Percentiles rank a stretch among this genome's conserved stretches.
phyloP scores from a whole-genome alignment of 495 filamentous ascomycete species.

The Aspergillus nanangensis region DNA sequence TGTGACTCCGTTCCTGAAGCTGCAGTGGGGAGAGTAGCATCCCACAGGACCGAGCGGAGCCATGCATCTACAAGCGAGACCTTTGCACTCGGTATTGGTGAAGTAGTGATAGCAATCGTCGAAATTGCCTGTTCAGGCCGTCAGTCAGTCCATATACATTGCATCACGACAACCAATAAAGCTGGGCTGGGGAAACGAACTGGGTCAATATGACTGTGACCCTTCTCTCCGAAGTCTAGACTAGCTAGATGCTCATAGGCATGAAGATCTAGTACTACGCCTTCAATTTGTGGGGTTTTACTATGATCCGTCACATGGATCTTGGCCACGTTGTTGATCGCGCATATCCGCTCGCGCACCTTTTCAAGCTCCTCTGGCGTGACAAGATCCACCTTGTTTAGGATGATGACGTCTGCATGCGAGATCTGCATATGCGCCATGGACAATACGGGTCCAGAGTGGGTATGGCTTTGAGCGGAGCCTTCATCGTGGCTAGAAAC shows the following conservation, averaged over 20 bases:
- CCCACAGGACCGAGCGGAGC: conserved; percentile 84
- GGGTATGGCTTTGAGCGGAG: conserved; percentile 45
- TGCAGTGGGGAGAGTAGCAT: conserved; percentile 55
- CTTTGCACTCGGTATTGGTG: conserved; percentile 47
- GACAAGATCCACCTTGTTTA: conserved; percentile 96
- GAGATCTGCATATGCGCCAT: conserved; percentile 95
- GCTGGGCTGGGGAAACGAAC: conserved; percentile 53
- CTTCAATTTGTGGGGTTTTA: conserved; percentile 74
- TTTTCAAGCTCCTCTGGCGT: conserved; percentile 56
- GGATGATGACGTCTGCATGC: conserved; percentile 90
- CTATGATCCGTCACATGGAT: conserved; percentile 78
- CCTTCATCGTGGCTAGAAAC: conserved; percentile 37
- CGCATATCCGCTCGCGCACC: conserved; percentile 61
- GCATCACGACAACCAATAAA: too few relatives aligned
- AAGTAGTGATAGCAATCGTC: conserved; percentile 67
- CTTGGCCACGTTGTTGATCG: conserved; percentile 88
- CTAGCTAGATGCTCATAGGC: conserved; percentile 80
- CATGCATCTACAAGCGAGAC: conserved; percentile 68
- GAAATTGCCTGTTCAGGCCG: conserved; percentile 68
- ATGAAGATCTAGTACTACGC: conserved; percentile 81
- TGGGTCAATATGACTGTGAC: conserved; percentile 79
- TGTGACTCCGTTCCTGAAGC: conserved; percentile 6
- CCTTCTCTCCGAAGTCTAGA: conserved; percentile 60
- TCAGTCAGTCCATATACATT: neutral
- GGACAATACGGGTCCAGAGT: conserved; percentile 62